These are phyloP conservation scores for Lanmaoa rubissima DNA, from an alignment of 768 basidiomycete genomes.

Conservation along the genomic window DNA sequence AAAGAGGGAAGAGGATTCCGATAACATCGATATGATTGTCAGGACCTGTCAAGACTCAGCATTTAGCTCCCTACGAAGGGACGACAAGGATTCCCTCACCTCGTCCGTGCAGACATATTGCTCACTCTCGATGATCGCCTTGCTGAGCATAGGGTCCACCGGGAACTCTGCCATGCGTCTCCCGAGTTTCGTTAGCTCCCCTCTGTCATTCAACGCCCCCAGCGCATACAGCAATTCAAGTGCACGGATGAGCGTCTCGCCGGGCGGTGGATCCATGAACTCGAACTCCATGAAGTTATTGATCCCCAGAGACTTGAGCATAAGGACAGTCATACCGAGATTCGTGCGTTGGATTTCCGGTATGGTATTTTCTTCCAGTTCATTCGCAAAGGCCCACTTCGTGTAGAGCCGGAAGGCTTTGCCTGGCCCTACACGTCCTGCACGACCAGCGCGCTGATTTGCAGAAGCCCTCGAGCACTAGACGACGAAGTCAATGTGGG, in stretches of 20 bases:
- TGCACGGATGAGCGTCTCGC: slow-evolving; percentile 95
- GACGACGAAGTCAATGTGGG: background rate
- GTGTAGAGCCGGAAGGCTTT: slow-evolving; percentile 99
- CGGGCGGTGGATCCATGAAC: slow-evolving; percentile 97
- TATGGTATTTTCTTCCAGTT: slow-evolving; percentile 94
- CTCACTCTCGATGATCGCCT: slow-evolving; percentile 95
- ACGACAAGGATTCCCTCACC: slow-evolving; percentile 43
- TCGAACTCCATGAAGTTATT: slow-evolving; percentile 98
- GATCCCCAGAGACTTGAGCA: slow-evolving; percentile 96
- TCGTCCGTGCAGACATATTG: slow-evolving; percentile 94
- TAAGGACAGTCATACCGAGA: slow-evolving; percentile 88
- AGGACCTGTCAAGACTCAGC: slow-evolving; percentile 56
- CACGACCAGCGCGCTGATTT: slow-evolving; percentile 94
- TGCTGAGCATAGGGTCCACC: slow-evolving; percentile 96
- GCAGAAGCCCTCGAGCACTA: slow-evolving; percentile 97
- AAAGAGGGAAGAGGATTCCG: slow-evolving; percentile 91
- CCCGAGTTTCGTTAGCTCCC: slow-evolving; percentile 96
- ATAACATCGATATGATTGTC: slow-evolving; percentile 96
- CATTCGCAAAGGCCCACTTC: slow-evolving; percentile 96
- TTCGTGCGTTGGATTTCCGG: slow-evolving; percentile 99
- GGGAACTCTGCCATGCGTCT: slow-evolving; percentile 99
- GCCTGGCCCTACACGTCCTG: slow-evolving; percentile 96
- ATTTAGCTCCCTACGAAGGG: background rate
- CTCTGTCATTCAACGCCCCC: slow-evolving; percentile 93
- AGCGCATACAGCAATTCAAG: slow-evolving; percentile 92